Evolutionary conservation across 73 alveolate genomes (phyloP).

Genomic region (Tetrahymena thermophila): DNA sequence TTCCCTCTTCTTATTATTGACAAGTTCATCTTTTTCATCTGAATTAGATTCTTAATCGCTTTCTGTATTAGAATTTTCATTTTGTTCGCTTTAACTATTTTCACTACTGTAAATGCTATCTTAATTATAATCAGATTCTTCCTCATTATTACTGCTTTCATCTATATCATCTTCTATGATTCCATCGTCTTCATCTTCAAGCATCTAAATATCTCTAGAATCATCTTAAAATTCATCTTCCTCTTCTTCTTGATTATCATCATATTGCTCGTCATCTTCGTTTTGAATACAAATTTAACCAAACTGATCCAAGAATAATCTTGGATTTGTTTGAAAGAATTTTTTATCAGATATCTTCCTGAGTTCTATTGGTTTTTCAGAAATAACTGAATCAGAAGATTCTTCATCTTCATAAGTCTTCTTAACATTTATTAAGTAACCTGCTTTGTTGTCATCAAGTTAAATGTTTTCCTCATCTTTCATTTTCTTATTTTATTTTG

Average conservation of each 20-base stretch:
- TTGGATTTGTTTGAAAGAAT: background rate
- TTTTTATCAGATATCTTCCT: background rate
- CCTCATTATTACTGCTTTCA: background rate
- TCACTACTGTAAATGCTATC: background rate
- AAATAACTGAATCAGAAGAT: background rate
- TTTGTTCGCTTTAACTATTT: background rate
- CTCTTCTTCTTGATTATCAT: background rate
- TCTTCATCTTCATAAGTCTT: background rate
- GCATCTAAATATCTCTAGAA: background rate
- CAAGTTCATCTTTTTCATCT: background rate
- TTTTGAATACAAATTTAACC: background rate
- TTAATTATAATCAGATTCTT: background rate
- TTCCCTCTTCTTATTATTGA: background rate
- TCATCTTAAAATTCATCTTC: background rate
- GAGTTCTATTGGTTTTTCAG: background rate
- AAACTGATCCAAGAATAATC: background rate
- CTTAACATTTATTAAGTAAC: background rate
- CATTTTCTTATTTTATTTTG: background rate
- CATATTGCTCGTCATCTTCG: background rate
- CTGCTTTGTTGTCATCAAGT: background rate
- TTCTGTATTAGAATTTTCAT: background rate
- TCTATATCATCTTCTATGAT: background rate
- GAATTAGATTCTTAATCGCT: background rate
- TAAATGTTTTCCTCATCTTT: background rate
- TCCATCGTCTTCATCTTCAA: background rate